Evolutionary conservation across 306 rosid species (phyloP), one percentile per base, ranked within the genome.

Genomic region (Lagenaria siceraria): DNA sequence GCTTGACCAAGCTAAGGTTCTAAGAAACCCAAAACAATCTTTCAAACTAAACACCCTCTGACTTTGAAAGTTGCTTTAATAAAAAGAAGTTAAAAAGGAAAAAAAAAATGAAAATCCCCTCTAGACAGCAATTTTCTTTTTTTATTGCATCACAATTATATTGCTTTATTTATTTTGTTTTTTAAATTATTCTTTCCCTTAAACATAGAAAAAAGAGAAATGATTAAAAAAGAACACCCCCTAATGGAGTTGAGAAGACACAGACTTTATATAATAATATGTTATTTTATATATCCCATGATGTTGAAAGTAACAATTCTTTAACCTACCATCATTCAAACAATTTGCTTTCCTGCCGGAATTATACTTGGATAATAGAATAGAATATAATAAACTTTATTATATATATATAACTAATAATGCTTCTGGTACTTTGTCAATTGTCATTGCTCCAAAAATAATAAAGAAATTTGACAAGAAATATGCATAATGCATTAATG

Each of bases 401-500:
- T n/a, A 25, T 40, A 68, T 40, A 38, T 42, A 33, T 24, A n/a
- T 4, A 38, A 60, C 21, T 43, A 77, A 77, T 77, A 43, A 58
- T 56, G 71, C 58, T 40, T 14, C 35, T 22, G 55, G 4, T 36
- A 38, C 52, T 76, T 76, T 40, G 21, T 77, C 61, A 77, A 58
- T 76, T 76, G n/a, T 77, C 51, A 77, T 51, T 63, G 49, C 74
- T 10, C 49, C 35, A 19, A 33, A n/a, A 65, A 46, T 46, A 36
- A 1, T 15, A 22, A 55, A 69, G 17, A 72, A 22, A 7, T 48
- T 48, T 80, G n/a, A 29, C 55, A 43, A 13, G 56, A 25, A 65
- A 69, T 17, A 80, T 51, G 69, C 76, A n/a, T 61, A 87, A 90
- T 90, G 97, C 85, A 75, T 79, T 61, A 87, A 90, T 90, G 97